Base-by-base conservation (phyloP, 768 basidiomycete genomes). In the Tremella yokohamensis region DNA sequence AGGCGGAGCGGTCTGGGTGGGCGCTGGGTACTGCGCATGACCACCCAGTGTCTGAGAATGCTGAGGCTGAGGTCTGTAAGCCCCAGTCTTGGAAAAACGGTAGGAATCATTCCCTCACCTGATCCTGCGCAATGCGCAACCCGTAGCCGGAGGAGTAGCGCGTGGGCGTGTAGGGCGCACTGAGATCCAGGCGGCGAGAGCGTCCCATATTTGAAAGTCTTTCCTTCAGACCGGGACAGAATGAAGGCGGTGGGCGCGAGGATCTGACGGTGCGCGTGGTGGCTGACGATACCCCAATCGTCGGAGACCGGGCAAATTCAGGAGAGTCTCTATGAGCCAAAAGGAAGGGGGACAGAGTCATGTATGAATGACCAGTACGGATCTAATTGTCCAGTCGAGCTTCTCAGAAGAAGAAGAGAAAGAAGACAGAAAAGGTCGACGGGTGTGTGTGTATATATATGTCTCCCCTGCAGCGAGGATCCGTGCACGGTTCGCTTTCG, bases 11-110 rank as follows among this genome's bases (percentile, higher is more conserved):
- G 52, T 19, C 1, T 60, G 65, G 8, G 50, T 48, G 12, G 68
- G 65, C 3, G 68, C 68, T 15, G 68, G 68, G 44, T 70, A 70
- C 12, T 62, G 26, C 24, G 57, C 39, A 44, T 63, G 62, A 7
- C 13, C 47, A 18, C 39, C 39, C 39, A 11, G 39, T 11, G 11
- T 18, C 18, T 40, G 12, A 40, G 12, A 11, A 18, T 11, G 39
- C 11, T 40, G 39, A 40, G 39, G 39, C 39, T 40, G 18, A 11
- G 18, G n/a, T n/a, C n/a, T 40, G 39, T 40, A 40, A 40, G 39
- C 39, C 18, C 39, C 11, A 11, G 11, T 40, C 39, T 40, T 11
- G 12, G 12, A 18, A 40, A 18, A 11, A 40, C 18, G 39, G 18
- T 40, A 40, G n/a, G n/a, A n/a, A n/a, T n/a, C n/a, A n/a, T n/a